Evolutionary conservation across 2,329 filamentous ascomycete genomes (phyloP).

Genomic region (Colletotrichum neosansevieriae): DNA sequence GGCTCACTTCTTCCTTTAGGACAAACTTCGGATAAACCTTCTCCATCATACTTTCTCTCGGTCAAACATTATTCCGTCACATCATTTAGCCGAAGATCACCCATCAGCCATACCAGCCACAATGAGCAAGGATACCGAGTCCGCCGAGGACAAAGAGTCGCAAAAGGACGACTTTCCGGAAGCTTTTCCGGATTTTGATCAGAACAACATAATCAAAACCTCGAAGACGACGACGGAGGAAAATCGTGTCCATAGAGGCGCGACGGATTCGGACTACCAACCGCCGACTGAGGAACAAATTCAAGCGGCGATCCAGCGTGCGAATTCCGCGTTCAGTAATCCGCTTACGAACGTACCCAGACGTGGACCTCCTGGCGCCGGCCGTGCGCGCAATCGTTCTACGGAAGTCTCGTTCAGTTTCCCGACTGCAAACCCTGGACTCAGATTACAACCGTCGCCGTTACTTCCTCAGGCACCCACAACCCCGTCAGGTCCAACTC

Average conservation of each 20-base stretch:
- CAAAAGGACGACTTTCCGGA: constrained; percentile 24
- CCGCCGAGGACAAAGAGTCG: constrained; percentile 25
- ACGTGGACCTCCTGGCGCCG: constrained; percentile 23
- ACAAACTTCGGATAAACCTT: constrained; percentile 18
- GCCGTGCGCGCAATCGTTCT: constrained; percentile 29
- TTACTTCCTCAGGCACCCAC: constrained; percentile 4
- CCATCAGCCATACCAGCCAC: constrained; percentile 14
- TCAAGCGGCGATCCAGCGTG: constrained; percentile 30
- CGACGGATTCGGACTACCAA: constrained; percentile 18
- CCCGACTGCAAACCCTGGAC: constrained; percentile 6
- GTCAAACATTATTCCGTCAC: constrained; percentile 11
- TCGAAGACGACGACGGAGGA: constrained; percentile 2
- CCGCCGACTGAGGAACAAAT: constrained; percentile 29
- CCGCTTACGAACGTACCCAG: constrained; percentile 37
- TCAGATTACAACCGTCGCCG: background rate
- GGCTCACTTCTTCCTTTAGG: background rate
- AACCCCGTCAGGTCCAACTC: constrained; percentile 7
- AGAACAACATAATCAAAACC: constrained; percentile 2
- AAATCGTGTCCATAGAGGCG: background rate
- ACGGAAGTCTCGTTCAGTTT: constrained; percentile 35
- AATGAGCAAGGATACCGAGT: constrained; percentile 29
- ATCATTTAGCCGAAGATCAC: constrained; percentile 31
- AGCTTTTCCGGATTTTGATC: constrained; percentile 31
- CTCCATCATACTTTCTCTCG: background rate
- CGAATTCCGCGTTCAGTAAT: constrained; percentile 22